Base-by-base conservation (phyloP, 306 rosid genomes). In the Castanopsis chinensis region DNA sequence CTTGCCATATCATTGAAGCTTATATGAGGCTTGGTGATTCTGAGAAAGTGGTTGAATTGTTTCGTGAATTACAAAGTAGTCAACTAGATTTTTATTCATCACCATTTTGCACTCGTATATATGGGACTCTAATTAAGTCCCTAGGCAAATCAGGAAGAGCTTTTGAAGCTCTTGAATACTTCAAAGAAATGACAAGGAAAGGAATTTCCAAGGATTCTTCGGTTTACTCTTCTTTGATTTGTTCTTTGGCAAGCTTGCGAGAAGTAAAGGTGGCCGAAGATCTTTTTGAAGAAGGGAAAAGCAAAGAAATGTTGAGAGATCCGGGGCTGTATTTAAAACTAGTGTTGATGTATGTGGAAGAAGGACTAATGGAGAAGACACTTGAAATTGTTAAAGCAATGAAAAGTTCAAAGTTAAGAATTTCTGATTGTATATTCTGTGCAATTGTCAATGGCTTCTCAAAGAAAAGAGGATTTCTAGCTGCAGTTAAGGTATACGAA, bases 331-430 rank as follows among this genome's bases (percentile, higher is more conserved):
- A 87, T 79, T 41, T 80, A 18, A 86, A 84, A 80, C 76, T 92
- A 54, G 90, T 90, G 77, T 52, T 90, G 75, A 92, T 92, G 95
- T 87, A 92, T 69, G 82, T 92, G 61, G 91, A 89, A 69, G 88
- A 81, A 73, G 90, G 91, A 33, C 82, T 84, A 20, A 19, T 87
- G 73, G 91, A 90, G 82, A 86, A 83, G 85, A 89, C 92, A 41
- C 80, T 89, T 72, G 91, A 85, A 56, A 81, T 89, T 60, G 85
- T 85, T 3, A 52, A 85, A 82, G 85, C 69, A 9, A 92, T 87
- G 91, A 88, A 80, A 43, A 84, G 77, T n/a, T 85, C 83, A 14
- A 82, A 75, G 64, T 65, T 88, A n/a, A 84, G 76, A 76, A 93
- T 89, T 41, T 75, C 92, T 1, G 95, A 92, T 76, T 83, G 89